Evolutionary conservation across 305 asterid species (phyloP), one percentile per base, ranked within the genome.

Genomic region (Rubia peregrina): DNA sequence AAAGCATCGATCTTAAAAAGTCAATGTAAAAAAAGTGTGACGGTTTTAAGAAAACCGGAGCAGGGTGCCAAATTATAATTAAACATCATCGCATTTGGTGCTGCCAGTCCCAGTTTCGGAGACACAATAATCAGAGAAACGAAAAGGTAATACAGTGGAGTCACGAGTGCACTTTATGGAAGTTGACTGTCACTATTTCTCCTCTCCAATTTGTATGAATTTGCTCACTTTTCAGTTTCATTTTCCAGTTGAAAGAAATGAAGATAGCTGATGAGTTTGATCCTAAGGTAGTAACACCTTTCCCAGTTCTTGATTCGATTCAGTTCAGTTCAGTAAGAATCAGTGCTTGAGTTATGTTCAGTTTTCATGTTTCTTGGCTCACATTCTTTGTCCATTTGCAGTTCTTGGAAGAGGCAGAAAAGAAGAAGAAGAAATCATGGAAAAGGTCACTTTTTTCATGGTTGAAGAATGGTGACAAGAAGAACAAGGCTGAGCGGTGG

Each of bases 381-480:
- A 17, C 6, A n/a, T 68, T 33, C 21, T 26, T 38, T 67, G 26
- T 13, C 22, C 30, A 33, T 70, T 71, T 74, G 36, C 78, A 89
- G 98, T 88, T 92, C 80, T 73, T 90, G 79, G 76, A 79, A 83
- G 96, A 88, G 81, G 98, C 95, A 69, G 87, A 75, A 67, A 84
- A 74, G 71, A 81, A 70, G 71, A 81, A 70, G 84, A 80, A 63
- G 64, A 80, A 81, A 74, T 79, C 96, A 38, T 87, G 95, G 94
- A 92, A 83, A 80, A 78, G 22, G 17, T 77, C 85, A 2, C 51
- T 92, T 62, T 83, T 90, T 79, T 83, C 87, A 10, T 90, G 98
- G 96, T 61, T 86, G 68, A 90, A 72, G 73, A 63, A 63, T 4
- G 70, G 67, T 22, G 88, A 81, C 75, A 86, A 76, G 83, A 91